These are phyloP conservation scores for Aspergillus hortae DNA, from an alignment of 2,329 filamentous ascomycete genomes.

Conservation along the genomic window DNA sequence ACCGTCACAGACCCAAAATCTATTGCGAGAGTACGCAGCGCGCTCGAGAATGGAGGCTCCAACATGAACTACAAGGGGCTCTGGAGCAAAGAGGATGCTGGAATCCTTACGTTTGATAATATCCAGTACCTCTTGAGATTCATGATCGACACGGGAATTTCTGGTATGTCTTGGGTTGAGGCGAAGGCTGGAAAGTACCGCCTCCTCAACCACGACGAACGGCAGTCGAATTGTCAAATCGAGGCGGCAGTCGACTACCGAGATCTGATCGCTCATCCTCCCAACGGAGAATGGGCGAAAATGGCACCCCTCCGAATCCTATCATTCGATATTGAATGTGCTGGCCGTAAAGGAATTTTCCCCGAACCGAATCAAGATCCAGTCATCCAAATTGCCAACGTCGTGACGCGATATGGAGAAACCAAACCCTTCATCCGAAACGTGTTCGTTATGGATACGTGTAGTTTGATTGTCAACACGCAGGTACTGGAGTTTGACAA, in stretches of 20 bases:
- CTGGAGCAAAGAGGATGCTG: conserved; percentile 69
- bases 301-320: conserved; percentile 91
- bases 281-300: conserved; percentile 94
- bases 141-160: conserved; percentile 94
- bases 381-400: conserved; percentile 96
- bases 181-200: conserved; percentile 70
- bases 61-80: conserved; percentile 85
- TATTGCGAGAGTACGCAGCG: conserved; percentile 70
- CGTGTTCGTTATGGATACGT: conserved; percentile 91
- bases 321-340: conserved; percentile 98
- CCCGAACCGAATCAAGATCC: conserved; percentile 88
- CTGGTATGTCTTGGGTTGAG: conserved; percentile 98
- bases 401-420: conserved; percentile 92
- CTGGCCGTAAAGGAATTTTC: conserved; percentile 94
- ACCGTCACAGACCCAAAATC: conserved; percentile 85
- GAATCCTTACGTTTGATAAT: conserved; percentile 88
- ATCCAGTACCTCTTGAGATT: conserved; percentile 94
- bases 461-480: conserved; percentile 90
- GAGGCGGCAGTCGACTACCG: conserved; percentile 81
- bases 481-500: conserved; percentile 79
- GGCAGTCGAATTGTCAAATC: conserved; percentile 93
- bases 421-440: conserved; percentile 94
- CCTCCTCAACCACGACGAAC: conserved; percentile 61
- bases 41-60: conserved; percentile 63
- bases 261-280: conserved; percentile 80